Evolutionary conservation across 1,284 basidiomycete species (phyloP).

Genomic region (Veloporphyrellus conicus): DNA sequence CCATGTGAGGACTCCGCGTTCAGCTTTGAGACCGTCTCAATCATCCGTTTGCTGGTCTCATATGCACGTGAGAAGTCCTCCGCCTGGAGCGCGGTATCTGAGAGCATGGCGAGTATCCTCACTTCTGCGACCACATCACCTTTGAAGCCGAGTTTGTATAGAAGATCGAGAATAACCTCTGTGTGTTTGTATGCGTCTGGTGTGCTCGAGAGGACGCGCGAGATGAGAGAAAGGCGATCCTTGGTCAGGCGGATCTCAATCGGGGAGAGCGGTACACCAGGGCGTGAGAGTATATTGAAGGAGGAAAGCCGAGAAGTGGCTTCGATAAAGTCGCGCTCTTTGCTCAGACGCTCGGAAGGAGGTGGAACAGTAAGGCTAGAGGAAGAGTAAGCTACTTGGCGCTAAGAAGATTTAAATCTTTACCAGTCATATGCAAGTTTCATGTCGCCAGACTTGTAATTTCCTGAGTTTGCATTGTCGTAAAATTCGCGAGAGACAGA

Average conservation of each 20-base stretch:
- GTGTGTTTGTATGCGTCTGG: conserved; percentile 84
- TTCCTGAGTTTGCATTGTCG: conserved; percentile 87
- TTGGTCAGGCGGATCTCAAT: conserved; percentile 87
- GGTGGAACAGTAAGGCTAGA: conserved; percentile 70
- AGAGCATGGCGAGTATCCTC: conserved; percentile 82
- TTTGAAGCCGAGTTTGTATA: conserved; percentile 79
- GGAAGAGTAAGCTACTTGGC: conserved; percentile 11
- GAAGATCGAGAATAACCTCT: conserved; percentile 84
- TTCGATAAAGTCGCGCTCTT: conserved; percentile 89
- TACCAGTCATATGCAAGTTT: conserved; percentile 93
- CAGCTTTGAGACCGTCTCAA: conserved; percentile 54
- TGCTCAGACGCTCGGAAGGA: conserved; percentile 55
- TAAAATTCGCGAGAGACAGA: conserved; percentile 83
- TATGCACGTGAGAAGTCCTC: conserved; percentile 75
- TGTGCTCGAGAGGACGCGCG: conserved; percentile 76
- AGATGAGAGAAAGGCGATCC: conserved; percentile 79
- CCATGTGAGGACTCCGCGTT: conserved; percentile 35
- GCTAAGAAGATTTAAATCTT: conserved; percentile 22
- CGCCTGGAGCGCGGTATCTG: conserved; percentile 74
- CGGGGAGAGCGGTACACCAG: conserved; percentile 76
- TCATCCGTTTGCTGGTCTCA: conserved; percentile 70
- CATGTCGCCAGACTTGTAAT: conserved; percentile 90
- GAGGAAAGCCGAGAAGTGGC: conserved; percentile 84
- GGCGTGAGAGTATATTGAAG: conserved; percentile 72
- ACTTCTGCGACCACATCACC: conserved; percentile 69